Evolutionary conservation across 441 rosid species (phyloP), one percentile per base, ranked within the genome.

Genomic region (Geranium incanum): DNA sequence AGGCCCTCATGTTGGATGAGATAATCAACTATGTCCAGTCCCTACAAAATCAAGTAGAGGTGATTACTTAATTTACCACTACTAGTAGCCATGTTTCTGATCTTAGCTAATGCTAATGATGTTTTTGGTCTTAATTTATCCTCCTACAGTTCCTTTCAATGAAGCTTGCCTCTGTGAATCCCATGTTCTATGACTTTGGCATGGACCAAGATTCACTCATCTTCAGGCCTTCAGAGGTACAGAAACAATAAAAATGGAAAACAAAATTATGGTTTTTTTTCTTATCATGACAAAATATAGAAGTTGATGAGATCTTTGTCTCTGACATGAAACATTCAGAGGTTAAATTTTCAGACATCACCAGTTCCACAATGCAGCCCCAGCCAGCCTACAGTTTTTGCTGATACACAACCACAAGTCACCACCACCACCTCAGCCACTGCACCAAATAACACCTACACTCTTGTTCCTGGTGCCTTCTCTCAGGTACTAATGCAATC

Each of bases 121-220:
- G 7, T 57, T 66, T 6, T 50, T 8, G 33, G 33, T 28, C 33
- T 28, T 21, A 21, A 21, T 21, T 28, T 28, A 28, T 28, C 33
- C 33, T 28, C 33, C 33, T 28, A 28, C 74, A 87, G 91, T 78
- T 85, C 78, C 86, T 87, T n/a, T 87, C 91, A 1, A 82, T 85
- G 91, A 84, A 87, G 80, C 80, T 87, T 73, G 74, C 86, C 73
- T 84, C 89, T 69, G 73, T 86, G 70, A 86, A 84, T 75, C 91
- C 93, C 60, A 19, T 82, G 79, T 79, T 85, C 68, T 87, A 80
- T 84, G 87, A 86, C 74, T 85, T 84, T 69, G 86, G 86, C 52
- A 76, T 81, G 81, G 90, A 87, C 64, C 71, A 78, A n/a, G 86
- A 82, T 39, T 78, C 84, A 62, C 74, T 85, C 50, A 80, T 79